These are phyloP conservation scores for Trichomonas gallinae DNA, from an alignment of 208 protist genomes.

Conservation along the genomic window DNA sequence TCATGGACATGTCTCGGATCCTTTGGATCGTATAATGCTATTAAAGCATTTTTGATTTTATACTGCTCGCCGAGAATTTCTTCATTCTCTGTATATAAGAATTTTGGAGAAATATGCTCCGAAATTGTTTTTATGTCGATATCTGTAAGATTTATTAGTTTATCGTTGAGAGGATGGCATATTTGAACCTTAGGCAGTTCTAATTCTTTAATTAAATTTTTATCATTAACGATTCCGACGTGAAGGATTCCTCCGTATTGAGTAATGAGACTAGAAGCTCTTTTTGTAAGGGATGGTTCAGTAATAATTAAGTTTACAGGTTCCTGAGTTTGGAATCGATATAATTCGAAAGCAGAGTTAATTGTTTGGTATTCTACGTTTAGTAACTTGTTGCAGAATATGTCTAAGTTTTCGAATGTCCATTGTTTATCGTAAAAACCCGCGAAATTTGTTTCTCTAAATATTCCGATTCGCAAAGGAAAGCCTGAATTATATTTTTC, in stretches of 20 bases:
- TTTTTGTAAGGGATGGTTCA: background rate
- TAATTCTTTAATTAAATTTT: background rate
- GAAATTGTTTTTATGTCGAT: background rate
- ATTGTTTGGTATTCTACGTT: background rate
- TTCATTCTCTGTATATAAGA: background rate
- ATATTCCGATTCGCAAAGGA: background rate
- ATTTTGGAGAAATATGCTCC: background rate
- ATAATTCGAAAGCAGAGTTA: background rate
- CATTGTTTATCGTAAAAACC: background rate
- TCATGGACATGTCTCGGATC: background rate
- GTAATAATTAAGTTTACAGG: background rate
- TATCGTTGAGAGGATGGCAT: background rate
- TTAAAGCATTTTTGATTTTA: background rate
- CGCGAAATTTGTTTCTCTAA: background rate
- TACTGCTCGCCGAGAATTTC: background rate
- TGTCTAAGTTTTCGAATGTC: background rate
- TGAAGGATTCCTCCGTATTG: background rate
- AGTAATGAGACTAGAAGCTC: background rate
- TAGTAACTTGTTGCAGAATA: background rate
- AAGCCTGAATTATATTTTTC: background rate
- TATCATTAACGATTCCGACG: background rate
- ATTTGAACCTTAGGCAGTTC: background rate
- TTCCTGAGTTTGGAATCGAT: background rate
- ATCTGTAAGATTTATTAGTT: background rate
- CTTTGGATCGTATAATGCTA: background rate